Conservation (phyloP, 352 stramenopile genomes). For the Globisporangium paroecandrum region DNA sequence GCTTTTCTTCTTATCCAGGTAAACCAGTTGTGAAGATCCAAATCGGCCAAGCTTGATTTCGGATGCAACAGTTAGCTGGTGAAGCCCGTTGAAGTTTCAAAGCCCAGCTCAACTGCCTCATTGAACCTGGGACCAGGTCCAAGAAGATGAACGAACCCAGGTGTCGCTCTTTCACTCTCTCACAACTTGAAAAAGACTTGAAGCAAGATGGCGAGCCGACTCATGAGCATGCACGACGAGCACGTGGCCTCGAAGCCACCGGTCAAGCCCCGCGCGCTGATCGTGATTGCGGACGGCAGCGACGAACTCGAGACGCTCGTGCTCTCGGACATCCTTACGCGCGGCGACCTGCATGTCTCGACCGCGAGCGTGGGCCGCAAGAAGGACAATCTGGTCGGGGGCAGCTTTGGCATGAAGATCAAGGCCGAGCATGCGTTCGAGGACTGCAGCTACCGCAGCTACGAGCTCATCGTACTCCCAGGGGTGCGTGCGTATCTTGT, state of each 20-base stretch:
- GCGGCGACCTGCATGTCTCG: constrained; percentile 55
- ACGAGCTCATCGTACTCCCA: constrained; percentile 69
- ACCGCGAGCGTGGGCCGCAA: constrained; percentile 48
- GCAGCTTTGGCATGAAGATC: constrained; percentile 57
- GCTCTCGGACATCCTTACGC: constrained; percentile 58
- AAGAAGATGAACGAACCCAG: not conserved
- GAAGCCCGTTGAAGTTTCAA: not conserved
- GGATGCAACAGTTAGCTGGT: not conserved
- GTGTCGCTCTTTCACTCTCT: not conserved
- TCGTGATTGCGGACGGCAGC: constrained; percentile 57
- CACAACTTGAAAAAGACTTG: constrained; percentile 9
- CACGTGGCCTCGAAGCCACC: constrained; percentile 17
- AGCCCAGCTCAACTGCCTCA: constrained; percentile 6
- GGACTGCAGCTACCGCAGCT: constrained; percentile 57
- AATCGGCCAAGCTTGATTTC: not conserved
- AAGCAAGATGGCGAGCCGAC: constrained; percentile 16
- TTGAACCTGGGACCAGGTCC: not conserved
- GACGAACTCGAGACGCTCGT: constrained; percentile 67
- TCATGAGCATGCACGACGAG: constrained; percentile 12
- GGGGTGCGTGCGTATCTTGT: constrained; percentile 30
- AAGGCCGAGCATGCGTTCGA: constrained; percentile 62
- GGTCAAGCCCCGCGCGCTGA: constrained; percentile 59
- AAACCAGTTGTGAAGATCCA: not conserved
- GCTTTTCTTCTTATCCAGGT: not conserved
- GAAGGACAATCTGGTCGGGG: constrained; percentile 61